phyloP scores from a whole-genome alignment of 257 asterid genomes.

The Solanum arcanum region DNA sequence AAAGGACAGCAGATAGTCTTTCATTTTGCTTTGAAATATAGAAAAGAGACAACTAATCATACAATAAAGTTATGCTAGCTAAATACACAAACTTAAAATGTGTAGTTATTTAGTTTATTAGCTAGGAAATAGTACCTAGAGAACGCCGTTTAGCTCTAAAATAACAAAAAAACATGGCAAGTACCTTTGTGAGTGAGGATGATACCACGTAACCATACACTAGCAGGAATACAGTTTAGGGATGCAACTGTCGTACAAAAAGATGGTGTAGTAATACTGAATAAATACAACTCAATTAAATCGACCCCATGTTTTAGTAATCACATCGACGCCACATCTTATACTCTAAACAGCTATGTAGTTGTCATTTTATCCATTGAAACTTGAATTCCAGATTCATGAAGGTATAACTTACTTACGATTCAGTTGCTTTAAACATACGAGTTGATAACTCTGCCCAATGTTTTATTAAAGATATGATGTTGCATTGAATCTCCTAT shows the following conservation, averaged over 20 bases:
- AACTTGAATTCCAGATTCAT: background rate
- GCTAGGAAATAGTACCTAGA: background rate
- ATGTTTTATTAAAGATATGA: background rate
- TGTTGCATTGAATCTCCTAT: background rate
- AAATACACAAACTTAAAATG: background rate
- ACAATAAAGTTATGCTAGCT: background rate
- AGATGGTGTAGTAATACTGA: background rate
- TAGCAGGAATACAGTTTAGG: background rate
- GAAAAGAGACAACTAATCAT: background rate
- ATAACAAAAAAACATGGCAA: background rate
- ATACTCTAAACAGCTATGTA: background rate
- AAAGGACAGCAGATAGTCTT: background rate
- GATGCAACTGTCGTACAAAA: background rate
- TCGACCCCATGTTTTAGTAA: background rate
- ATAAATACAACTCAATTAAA: background rate
- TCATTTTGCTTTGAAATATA: background rate
- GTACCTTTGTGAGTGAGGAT: background rate
- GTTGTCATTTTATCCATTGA: background rate
- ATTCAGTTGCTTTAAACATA: background rate
- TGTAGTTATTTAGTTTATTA: background rate
- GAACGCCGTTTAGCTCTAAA: background rate
- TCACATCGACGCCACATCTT: background rate
- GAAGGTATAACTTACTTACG: background rate
- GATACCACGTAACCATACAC: background rate
- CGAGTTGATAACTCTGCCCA: background rate